Evolutionary conservation across 164 flowering plant genomes (phyloP), one percentile per base, ranked within the genome.

Genomic region (Nymphaea thermarum): DNA sequence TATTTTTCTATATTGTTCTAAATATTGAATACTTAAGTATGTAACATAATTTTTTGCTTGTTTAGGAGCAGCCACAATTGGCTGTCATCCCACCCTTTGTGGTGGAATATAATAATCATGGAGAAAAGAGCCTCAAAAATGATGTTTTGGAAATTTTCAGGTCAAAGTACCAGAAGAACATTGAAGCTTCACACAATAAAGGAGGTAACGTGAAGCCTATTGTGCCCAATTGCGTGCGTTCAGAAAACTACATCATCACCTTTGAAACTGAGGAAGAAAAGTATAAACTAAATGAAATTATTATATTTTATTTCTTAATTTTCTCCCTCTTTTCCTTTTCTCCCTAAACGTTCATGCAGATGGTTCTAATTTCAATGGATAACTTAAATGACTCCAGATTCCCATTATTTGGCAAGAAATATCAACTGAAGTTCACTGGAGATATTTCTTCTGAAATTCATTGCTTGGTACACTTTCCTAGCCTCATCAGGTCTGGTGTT

Each of bases 81-180:
- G 1, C 36, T 25, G 36, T 25, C 36, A 25, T 25, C 36, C 36
- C 36, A 25, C 36, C 36, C 36, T 25, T 25, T 25, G 36, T 25
- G 36, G 36, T 25, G 36, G 36, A 25, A 25, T 25, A 25, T 25
- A 25, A 25, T 25, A 25, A 25, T 25, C 36, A 25, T 25, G 36
- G 36, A 25, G 36, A 25, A 25, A 25, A 25, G 36, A 25, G 36
- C 36, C 36, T 25, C 36, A 25, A 25, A 25, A 25, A 25, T 25
- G 36, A 25, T 25, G 36, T 25, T 25, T 65, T 67, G 60, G 44
- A 45, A 71, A 67, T 10, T 57, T 64, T 3, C 76, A 94, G 99
- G 99, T 89, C 97, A 67, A 94, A 94, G 79, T 94, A 94, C 78
- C 99, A 94, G 80, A 94, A 94, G 82, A 90, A 88, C 80, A 93